Percentiles rank a stretch among this genome's conserved stretches.
Evolutionary conservation across 129 eudicot genomes (phyloP).

Genomic region (Centaurea solstitialis): DNA sequence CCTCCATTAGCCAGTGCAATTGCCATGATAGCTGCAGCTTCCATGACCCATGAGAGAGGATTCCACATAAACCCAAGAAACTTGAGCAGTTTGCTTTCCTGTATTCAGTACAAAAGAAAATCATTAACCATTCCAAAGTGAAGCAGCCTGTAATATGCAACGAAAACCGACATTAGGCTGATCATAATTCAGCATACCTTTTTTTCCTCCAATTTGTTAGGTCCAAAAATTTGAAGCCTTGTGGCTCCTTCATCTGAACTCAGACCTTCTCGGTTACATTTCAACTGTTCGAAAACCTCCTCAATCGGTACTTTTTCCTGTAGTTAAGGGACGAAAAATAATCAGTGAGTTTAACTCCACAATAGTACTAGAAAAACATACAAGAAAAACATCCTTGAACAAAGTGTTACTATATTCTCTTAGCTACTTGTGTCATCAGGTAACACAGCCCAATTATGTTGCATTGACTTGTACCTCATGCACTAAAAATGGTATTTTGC

Average conservation of each 20-base stretch:
- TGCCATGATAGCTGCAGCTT: constrained; percentile 87
- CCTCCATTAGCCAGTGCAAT: constrained; percentile 81
- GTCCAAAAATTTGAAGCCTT: constrained; percentile 82
- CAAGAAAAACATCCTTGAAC: neutral
- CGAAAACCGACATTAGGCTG: neutral
- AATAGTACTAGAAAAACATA: neutral
- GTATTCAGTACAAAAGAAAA: constrained; percentile 2
- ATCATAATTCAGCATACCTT: constrained; percentile 39
- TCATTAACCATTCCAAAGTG: neutral
- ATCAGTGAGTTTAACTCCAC: constrained; percentile 4
- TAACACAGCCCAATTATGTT: neutral
- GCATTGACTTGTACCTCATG: constrained; percentile 3
- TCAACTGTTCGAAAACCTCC: constrained; percentile 92
- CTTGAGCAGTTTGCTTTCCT: constrained; percentile 91
- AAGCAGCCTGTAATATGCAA: neutral
- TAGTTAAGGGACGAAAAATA: neutral
- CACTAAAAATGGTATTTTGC: constrained; percentile 5
- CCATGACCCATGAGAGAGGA: constrained; percentile 97
- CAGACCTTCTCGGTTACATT: constrained; percentile 82
- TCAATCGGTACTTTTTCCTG: constrained; percentile 92
- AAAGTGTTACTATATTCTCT: neutral
- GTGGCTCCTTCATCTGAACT: constrained; percentile 72
- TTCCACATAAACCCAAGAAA: constrained; percentile 98
- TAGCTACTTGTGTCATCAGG: neutral
- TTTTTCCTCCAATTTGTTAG: constrained; percentile 89